Evolutionary conservation across 495 filamentous ascomycete species (phyloP).

Genomic region (Penicillium roqueforti): DNA sequence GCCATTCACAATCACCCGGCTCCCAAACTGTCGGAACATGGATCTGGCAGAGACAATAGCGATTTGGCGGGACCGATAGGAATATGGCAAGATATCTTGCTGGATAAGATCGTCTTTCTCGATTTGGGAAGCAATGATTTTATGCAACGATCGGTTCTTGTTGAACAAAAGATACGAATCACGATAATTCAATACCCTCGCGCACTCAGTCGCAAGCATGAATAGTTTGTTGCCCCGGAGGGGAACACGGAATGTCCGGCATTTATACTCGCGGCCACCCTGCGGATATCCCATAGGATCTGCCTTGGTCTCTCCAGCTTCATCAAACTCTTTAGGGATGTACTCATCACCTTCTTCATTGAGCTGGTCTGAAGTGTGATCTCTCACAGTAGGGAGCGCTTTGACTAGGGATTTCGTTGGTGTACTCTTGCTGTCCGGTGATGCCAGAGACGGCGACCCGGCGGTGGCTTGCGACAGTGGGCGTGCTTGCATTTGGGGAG

Average conservation of each 20-base stretch:
- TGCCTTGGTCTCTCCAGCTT: slow-evolving; percentile 89
- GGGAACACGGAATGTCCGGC: slow-evolving; percentile 89
- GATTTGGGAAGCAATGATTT: slow-evolving; percentile 93
- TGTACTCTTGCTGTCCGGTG: slow-evolving; percentile 69
- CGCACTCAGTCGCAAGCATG: slow-evolving; percentile 98
- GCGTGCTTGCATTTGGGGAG: slow-evolving; percentile 72
- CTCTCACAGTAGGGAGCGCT: slow-evolving; percentile 89
- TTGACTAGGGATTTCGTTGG: slow-evolving; percentile 90
- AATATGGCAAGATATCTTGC: slow-evolving; percentile 95
- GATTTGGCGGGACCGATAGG: slow-evolving; percentile 95
- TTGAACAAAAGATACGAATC: slow-evolving; percentile 99
- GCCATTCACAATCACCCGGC: slow-evolving; percentile 83
- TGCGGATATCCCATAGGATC: slow-evolving; percentile 73
- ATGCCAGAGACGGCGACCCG: slow-evolving; percentile 63
- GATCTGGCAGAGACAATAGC: slow-evolving; percentile 98
- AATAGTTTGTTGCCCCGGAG: slow-evolving; percentile 89
- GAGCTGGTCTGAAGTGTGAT: slow-evolving; percentile 97
- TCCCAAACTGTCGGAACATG: slow-evolving; percentile 99
- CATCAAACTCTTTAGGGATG: slow-evolving; percentile 88
- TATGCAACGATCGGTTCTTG: slow-evolving; percentile 95
- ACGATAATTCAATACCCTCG: slow-evolving; percentile 87
- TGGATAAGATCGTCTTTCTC: slow-evolving; percentile 96
- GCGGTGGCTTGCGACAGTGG: slow-evolving; percentile 56
- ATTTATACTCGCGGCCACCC: slow-evolving; percentile 83
- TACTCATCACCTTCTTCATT: slow-evolving; percentile 93